A percentile compares a stretch with the other conserved stretches of the same genome.
phyloP scores from a whole-genome alignment of 2,329 filamentous ascomycete genomes.

The Xylaria sp. region DNA sequence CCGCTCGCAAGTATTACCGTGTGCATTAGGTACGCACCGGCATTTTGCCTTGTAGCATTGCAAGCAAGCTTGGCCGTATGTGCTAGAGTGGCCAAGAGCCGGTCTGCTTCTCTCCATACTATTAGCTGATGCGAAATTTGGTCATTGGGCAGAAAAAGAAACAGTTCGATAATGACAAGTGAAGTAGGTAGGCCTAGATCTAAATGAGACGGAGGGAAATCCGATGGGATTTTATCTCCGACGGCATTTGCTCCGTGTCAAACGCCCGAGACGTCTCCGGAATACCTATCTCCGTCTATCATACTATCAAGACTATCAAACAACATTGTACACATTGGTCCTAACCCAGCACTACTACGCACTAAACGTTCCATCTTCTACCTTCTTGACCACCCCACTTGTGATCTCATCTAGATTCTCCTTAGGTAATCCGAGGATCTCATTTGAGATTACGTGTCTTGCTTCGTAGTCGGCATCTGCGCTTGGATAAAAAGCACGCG shows the following conservation, averaged over 20 bases:
- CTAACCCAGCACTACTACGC: background rate
- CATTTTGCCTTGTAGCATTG: conserved; percentile 43
- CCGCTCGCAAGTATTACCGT: conserved; percentile 39
- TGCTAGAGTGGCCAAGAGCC: conserved; percentile 19
- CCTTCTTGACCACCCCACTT: conserved; percentile 5
- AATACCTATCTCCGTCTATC: background rate
- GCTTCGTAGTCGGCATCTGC: conserved; percentile 52
- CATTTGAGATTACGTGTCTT: conserved; percentile 57
- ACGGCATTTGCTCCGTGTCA: conserved; percentile 12
- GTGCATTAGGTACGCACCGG: conserved; percentile 39
- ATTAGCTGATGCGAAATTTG: background rate
- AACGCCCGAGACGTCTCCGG: background rate
- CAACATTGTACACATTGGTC: background rate
- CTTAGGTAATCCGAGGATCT: conserved; percentile 62
- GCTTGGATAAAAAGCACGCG: conserved; percentile 61
- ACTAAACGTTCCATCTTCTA: conserved; percentile 6
- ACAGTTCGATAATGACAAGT: background rate
- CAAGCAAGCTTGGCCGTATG: conserved; percentile 42
- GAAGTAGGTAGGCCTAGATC: background rate
- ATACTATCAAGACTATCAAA: too few relatives aligned
- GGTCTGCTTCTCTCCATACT: conserved; percentile 25
- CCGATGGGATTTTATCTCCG: conserved; percentile 20
- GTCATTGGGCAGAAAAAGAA: background rate
- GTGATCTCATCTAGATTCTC: conserved; percentile 68
- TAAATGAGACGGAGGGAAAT: conserved; percentile 3